A percentile compares a stretch with the other conserved stretches of the same genome.
These are phyloP conservation scores for Paramecium primaurelia DNA, from an alignment of 73 alveolate species.

Conservation along the genomic window DNA sequence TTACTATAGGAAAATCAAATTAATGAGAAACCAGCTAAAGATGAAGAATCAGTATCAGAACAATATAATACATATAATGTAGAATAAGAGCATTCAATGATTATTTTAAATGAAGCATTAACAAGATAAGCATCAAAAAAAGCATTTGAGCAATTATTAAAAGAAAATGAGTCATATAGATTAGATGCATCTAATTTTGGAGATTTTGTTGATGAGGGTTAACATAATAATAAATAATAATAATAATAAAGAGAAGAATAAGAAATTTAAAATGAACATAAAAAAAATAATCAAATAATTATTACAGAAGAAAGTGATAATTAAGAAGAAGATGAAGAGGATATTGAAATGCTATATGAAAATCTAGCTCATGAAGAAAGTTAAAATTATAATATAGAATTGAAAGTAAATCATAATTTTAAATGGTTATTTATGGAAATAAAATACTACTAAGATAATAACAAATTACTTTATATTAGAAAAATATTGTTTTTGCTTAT, in stretches of 20 bases:
- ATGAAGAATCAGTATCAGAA: neutral
- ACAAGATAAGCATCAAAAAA: neutral
- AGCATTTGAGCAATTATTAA: neutral
- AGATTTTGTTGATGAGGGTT: neutral
- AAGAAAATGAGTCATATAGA: neutral
- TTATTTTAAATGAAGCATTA: conserved; percentile 5
- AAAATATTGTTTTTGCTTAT: neutral
- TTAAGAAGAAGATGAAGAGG: neutral
- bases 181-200: neutral
- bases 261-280: neutral
- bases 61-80: neutral
- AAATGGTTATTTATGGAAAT: neutral
- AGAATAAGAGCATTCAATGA: neutral
- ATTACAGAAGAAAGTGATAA: neutral
- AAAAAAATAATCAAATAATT: neutral
- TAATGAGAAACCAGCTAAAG: neutral
- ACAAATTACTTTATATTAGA: neutral
- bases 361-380: neutral
- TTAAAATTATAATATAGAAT: neutral
- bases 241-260: neutral
- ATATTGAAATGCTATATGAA: neutral
- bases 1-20: neutral
- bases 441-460: neutral
- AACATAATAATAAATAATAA: neutral
- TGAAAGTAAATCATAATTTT: neutral